Conservation (phyloP, 2,329 filamentous ascomycete species). For the Trichoderma sp. region DNA sequence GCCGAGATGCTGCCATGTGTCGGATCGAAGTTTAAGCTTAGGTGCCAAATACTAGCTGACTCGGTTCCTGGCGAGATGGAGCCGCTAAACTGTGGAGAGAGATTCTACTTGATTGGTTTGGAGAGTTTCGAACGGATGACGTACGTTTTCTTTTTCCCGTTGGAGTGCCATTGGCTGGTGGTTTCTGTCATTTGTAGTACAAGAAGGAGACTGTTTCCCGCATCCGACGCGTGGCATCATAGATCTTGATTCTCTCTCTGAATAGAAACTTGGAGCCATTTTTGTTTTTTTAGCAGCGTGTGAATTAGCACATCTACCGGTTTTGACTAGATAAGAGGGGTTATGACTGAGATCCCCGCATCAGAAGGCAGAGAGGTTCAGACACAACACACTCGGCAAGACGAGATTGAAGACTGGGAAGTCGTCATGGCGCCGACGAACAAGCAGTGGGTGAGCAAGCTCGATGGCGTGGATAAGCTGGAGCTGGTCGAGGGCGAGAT, state of each 20-base stretch:
- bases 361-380: not conserved
- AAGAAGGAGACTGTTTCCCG: not conserved
- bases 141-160: not conserved
- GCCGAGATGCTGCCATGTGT: not conserved
- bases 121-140: not conserved
- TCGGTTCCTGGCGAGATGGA: not conserved
- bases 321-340: not conserved
- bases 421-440: conserved; percentile 24
- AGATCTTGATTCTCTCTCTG: not conserved
- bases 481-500: conserved; percentile 45
- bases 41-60: not conserved
- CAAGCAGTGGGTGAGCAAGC: conserved; percentile 56
- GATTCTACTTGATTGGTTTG: not conserved
- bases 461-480: conserved; percentile 59
- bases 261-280: not conserved
- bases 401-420: not conserved
- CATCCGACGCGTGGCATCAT: not conserved
- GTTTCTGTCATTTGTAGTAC: not conserved
- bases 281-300: not conserved
- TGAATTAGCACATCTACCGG: not conserved
- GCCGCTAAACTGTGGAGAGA: not conserved
- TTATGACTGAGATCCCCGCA: not conserved
- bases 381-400: not conserved
- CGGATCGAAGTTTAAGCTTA: not conserved
- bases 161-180: not conserved